These are phyloP conservation scores for Penicillium sp. DNA, from an alignment of 2,329 filamentous ascomycete genomes.

Conservation along the genomic window DNA sequence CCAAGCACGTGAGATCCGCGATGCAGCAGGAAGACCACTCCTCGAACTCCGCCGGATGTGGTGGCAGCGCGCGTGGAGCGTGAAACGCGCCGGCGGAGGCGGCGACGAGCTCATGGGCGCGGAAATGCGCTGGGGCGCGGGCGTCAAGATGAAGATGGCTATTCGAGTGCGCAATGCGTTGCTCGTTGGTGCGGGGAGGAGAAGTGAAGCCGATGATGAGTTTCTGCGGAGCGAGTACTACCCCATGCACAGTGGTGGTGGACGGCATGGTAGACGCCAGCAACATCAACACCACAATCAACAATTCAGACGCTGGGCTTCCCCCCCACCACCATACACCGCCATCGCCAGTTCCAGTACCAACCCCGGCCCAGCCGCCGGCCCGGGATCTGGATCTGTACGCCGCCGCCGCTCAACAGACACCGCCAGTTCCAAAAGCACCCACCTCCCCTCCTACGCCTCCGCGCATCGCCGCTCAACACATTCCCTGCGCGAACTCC, in stretches of 20 bases:
- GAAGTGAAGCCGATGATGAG: neutral
- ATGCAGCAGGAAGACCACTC: slow-evolving; percentile 17
- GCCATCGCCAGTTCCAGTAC: neutral
- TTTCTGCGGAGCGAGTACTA: slow-evolving; percentile 6
- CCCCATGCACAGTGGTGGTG: neutral
- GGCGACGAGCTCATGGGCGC: slow-evolving; percentile 23
- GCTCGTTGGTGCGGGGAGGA: neutral
- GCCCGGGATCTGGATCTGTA: neutral
- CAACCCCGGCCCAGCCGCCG: neutral
- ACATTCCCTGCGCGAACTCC: slow-evolving; percentile 28
- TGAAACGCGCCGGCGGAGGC: slow-evolving; percentile 22
- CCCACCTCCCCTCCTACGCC: slow-evolving; percentile 27
- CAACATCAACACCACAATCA: neutral
- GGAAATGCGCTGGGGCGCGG: slow-evolving; percentile 25
- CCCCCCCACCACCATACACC: slow-evolving; percentile 16
- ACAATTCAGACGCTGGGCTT: neutral
- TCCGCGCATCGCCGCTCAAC: slow-evolving; percentile 24
- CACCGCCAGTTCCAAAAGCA: slow-evolving; percentile 6
- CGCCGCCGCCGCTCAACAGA: slow-evolving; percentile 17
- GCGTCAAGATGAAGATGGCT: slow-evolving; percentile 22
- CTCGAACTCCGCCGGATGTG: slow-evolving; percentile 28
- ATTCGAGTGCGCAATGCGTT: slow-evolving; percentile 30
- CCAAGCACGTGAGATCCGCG: slow-evolving; percentile 26
- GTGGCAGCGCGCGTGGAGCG: slow-evolving; percentile 27
- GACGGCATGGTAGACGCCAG: neutral